A percentile compares a stretch with the other conserved stretches of the same genome.
Evolutionary conservation across 1,139 yeast genomes (phyloP).

Genomic region (Kodamaea sp.): DNA sequence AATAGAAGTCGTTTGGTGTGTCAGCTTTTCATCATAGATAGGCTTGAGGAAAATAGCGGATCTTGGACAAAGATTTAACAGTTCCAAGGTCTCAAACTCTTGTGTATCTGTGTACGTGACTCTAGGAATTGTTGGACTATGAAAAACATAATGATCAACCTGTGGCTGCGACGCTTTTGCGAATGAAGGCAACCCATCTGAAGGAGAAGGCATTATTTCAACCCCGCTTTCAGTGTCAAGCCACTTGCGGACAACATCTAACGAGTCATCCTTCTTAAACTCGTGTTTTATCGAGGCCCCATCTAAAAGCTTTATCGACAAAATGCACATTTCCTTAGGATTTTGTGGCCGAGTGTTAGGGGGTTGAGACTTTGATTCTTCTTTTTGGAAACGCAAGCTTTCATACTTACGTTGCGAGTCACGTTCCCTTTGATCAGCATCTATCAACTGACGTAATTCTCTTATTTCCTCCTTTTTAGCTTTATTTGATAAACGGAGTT

Average conservation of each 20-base stretch:
- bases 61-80: slow-evolving; percentile 57
- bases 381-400: slow-evolving; percentile 1
- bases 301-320: slow-evolving; percentile 53
- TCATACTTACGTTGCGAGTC: slow-evolving; percentile 10
- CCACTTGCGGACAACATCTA: slow-evolving; percentile 60
- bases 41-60: slow-evolving; percentile 67
- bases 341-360: background rate
- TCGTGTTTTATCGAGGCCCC: slow-evolving; percentile 47
- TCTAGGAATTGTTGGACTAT: slow-evolving; percentile 36
- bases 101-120: slow-evolving; percentile 45
- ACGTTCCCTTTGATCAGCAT: slow-evolving; percentile 51
- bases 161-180: slow-evolving; percentile 32
- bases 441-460: slow-evolving; percentile 48
- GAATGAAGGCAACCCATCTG: slow-evolving; percentile 33
- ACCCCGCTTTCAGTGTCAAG: slow-evolving; percentile 51
- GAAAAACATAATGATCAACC: slow-evolving; percentile 37
- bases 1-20: background rate
- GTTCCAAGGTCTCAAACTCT: slow-evolving; percentile 46
- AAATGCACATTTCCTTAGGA: slow-evolving; percentile 27
- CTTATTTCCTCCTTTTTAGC: slow-evolving; percentile 44
- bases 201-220: slow-evolving; percentile 25
- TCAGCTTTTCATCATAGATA: slow-evolving; percentile 25
- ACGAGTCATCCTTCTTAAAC: slow-evolving; percentile 40
- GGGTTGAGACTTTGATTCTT: slow-evolving; percentile 9
- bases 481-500: background rate